Percentiles rank a stretch among this genome's conserved stretches.
These are phyloP conservation scores for Cucurbita pepo DNA, from an alignment of 306 rosid genomes.

Conservation along the genomic window DNA sequence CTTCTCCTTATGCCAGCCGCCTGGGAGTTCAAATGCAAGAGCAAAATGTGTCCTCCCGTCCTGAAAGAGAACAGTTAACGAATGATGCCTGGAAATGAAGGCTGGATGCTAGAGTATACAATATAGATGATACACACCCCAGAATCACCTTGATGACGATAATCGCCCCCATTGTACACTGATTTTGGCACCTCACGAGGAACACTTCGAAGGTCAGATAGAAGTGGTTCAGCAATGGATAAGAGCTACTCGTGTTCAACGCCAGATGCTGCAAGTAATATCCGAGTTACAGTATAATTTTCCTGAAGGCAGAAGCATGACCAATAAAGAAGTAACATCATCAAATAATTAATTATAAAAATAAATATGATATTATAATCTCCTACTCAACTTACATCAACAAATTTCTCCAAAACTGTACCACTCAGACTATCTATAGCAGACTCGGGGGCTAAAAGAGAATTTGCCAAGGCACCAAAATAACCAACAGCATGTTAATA, in stretches of 20 bases:
- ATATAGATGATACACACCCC: constrained; percentile 42
- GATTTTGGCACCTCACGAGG: constrained; percentile 57
- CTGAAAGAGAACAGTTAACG: not conserved
- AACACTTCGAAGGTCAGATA: constrained; percentile 62
- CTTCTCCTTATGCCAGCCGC: constrained; percentile 86
- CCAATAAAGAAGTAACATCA: not conserved
- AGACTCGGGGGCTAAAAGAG: constrained; percentile 66
- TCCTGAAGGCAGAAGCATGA: constrained; percentile 39
- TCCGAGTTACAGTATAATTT: constrained; percentile 68
- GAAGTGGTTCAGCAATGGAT: constrained; percentile 74
- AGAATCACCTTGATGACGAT: constrained; percentile 61
- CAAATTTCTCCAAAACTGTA: constrained; percentile 59
- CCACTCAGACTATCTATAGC: constrained; percentile 41
- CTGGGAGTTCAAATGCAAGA: constrained; percentile 88
- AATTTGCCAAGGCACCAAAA: constrained; percentile 80
- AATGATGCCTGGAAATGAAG: not conserved
- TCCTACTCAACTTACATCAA: constrained; percentile 51
- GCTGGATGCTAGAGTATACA: not conserved
- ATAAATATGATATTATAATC: not conserved
- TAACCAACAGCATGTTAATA: constrained; percentile 54
- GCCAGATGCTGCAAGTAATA: constrained; percentile 84
- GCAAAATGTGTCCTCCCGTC: constrained; percentile 81
- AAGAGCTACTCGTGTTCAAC: constrained; percentile 81
- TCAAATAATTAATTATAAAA: not conserved
- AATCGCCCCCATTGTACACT: constrained; percentile 76